A percentile compares a stretch with the other conserved stretches of the same genome.
phyloP scores from a whole-genome alignment of 2,329 filamentous ascomycete species.

The Periconia digitata region DNA sequence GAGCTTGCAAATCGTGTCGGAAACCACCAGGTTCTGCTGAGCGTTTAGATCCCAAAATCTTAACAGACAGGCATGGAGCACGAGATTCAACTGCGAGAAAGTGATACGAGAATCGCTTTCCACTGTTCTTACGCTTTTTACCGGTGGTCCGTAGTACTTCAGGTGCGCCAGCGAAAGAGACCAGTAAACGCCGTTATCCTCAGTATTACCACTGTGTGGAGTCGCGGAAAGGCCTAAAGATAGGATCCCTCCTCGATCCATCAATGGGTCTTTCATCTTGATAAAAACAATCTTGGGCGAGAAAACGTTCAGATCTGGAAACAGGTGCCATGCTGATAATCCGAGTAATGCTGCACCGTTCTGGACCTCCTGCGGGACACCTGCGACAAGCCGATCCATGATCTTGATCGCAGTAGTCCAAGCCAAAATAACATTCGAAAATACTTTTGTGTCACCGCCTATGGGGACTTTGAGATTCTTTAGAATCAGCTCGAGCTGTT shows the following conservation, averaged over 20 bases:
- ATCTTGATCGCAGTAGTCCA: conserved; percentile 9
- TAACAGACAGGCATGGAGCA: too few species aligned
- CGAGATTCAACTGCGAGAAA: background rate
- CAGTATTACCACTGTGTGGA: background rate
- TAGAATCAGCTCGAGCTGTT: conserved; percentile 14
- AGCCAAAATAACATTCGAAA: conserved; percentile 6
- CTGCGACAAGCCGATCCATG: conserved; percentile 10
- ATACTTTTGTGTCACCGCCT: background rate
- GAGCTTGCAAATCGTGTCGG: too few species aligned
- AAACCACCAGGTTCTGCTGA: too few species aligned
- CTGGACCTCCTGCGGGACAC: conserved; percentile 7
- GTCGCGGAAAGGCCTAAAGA: background rate
- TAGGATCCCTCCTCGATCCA: background rate
- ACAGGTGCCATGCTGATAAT: conserved; percentile 18
- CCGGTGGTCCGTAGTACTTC: background rate
- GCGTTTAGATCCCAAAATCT: too few species aligned
- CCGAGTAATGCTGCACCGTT: conserved; percentile 11
- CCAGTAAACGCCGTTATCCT: conserved; percentile 1
- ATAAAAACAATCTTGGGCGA: background rate
- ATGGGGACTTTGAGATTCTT: conserved; percentile 13
- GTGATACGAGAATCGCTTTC: background rate
- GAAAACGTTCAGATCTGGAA: conserved; percentile 13
- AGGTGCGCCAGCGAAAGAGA: conserved; percentile 3
- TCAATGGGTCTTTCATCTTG: background rate
- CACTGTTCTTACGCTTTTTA: background rate